Base-by-base conservation (phyloP, 1,139 yeast species). In the Kodamaea derodonti region DNA sequence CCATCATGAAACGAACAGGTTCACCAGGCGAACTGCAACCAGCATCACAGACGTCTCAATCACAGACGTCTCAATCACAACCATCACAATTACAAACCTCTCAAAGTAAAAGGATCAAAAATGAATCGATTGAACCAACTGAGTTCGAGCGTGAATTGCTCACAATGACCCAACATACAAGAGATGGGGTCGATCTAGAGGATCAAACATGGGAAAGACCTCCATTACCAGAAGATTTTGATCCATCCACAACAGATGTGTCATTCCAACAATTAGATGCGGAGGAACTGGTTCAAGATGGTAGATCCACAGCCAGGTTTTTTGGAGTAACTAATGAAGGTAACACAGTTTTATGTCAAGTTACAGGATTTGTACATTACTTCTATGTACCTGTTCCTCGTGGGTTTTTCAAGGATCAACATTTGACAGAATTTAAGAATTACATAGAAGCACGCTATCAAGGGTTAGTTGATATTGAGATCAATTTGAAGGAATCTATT, bases 211-310 rank as follows among this genome's bases (percentile, higher is more conserved):
- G 90, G 88, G 60, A 75, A 13, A 72, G 92, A 30, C 86, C 76
- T 1, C 42, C 78, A 0, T 53, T 75, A 13, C 70, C 85, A 2
- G 45, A 49, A 0, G 65, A 64, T 24, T 78, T 80, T 45, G 65
- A 74, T 40, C 71, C 83, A 0, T 42, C 51, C 0, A 54, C 58
- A 1, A 50, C 59, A 16, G 87, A 84, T 46, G 70, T 88, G 14
- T 66, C 73, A 1, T 92, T 94, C 56, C 98, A 92, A 58, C 98
- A 92, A 52, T 69, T 94, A 48, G 98, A 94, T 58, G 96, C 95
- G 1, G 98, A 92, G 52, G 98, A 92, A 51, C 75, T 84, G 5
- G 54, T 20, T 12, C 24, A 59, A 18, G 60, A 74, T 10, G 72
- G 76, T 10, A 80, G 81, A 6, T 71, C 76, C 17, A 69, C 75